These are phyloP conservation scores for Narthecium ossifragum DNA, from an alignment of 106 monocot species.

Conservation along the genomic window DNA sequence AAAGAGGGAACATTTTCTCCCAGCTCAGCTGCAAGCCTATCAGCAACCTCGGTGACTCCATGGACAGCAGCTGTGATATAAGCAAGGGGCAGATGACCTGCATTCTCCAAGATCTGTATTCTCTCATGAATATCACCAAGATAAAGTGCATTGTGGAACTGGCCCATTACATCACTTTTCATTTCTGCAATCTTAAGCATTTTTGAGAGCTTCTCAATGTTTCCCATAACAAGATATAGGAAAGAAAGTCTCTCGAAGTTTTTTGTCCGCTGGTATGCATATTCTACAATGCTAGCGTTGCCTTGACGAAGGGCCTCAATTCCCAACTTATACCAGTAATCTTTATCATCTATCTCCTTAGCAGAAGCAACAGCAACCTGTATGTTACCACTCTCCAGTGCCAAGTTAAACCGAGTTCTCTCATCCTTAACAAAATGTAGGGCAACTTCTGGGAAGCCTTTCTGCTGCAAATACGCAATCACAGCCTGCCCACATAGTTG, in stretches of 20 bases:
- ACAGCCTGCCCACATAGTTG: slow-evolving; percentile 89
- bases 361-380: slow-evolving; percentile 95
- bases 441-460: slow-evolving; percentile 92
- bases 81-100: slow-evolving; percentile 84
- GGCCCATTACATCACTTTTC: slow-evolving; percentile 92
- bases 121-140: slow-evolving; percentile 69
- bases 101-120: slow-evolving; percentile 76
- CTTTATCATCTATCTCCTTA: slow-evolving; percentile 93
- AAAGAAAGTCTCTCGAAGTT: slow-evolving; percentile 92
- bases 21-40: slow-evolving; percentile 69
- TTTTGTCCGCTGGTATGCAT: slow-evolving; percentile 88
- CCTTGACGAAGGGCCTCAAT: slow-evolving; percentile 95
- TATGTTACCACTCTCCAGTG: slow-evolving; percentile 90
- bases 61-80: slow-evolving; percentile 70
- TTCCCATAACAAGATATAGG: slow-evolving; percentile 82
- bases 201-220: slow-evolving; percentile 70
- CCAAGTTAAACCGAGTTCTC: slow-evolving; percentile 81
- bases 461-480: slow-evolving; percentile 88
- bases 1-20: slow-evolving; percentile 63
- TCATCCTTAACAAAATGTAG: slow-evolving; percentile 95
- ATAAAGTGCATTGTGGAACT: slow-evolving; percentile 96
- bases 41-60: slow-evolving; percentile 61
- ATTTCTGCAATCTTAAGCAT: slow-evolving; percentile 88
- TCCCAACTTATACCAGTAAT: slow-evolving; percentile 87
- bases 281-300: slow-evolving; percentile 88